phyloP scores from a whole-genome alignment of 306 rosid genomes.

The Malus sylvestris region DNA sequence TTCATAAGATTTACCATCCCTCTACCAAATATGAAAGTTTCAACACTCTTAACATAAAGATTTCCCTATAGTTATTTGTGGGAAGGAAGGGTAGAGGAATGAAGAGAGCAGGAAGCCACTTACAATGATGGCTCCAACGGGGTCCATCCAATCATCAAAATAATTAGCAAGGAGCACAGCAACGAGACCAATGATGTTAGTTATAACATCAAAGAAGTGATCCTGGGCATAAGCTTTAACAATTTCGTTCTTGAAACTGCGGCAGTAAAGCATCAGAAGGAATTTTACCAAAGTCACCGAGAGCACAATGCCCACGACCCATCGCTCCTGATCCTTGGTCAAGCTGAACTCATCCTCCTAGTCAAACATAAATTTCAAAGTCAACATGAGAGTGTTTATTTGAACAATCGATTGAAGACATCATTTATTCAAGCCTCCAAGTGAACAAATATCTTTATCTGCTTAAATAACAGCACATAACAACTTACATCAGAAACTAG shows the following conservation, averaged over 20 bases:
- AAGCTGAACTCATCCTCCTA: conserved; percentile 59
- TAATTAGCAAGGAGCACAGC: conserved; percentile 91
- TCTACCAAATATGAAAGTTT: not conserved
- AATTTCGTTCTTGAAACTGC: conserved; percentile 76
- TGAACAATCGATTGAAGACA: not conserved
- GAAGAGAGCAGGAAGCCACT: conserved; percentile 27
- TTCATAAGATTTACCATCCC: not conserved
- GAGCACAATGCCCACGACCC: conserved; percentile 96
- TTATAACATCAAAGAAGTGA: conserved; percentile 94
- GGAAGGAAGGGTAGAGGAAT: conserved; percentile 1
- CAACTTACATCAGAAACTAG: conserved; percentile 60
- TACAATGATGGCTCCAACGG: conserved; percentile 94
- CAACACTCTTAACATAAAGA: not conserved
- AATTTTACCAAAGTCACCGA: conserved; percentile 82
- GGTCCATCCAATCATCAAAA: conserved; percentile 85
- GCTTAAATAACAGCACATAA: not conserved
- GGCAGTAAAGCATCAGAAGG: conserved; percentile 69
- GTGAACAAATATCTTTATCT: not conserved
- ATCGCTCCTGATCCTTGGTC: conserved; percentile 69
- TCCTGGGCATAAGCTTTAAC: conserved; percentile 96
- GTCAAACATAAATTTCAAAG: not conserved
- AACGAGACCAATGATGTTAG: conserved; percentile 84
- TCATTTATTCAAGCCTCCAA: not conserved
- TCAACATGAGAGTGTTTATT: conserved; percentile 3
- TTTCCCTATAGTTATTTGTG: not conserved